These are phyloP conservation scores for Plenodomus lindquistii DNA, from an alignment of 2,329 filamentous ascomycete species.

Conservation along the genomic window DNA sequence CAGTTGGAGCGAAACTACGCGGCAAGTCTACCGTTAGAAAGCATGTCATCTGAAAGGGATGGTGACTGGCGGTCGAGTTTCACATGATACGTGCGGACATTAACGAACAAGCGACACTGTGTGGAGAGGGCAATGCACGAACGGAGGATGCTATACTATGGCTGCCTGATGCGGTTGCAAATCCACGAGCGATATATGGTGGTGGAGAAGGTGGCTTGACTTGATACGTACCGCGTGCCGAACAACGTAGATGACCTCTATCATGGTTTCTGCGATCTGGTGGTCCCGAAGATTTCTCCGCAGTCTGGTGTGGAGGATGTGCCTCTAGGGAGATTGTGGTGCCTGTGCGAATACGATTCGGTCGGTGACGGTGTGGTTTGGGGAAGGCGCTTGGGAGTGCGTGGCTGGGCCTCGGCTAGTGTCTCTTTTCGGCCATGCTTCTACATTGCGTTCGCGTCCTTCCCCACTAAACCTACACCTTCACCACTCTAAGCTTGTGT, in stretches of 20 bases:
- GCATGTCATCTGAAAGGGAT: constrained; percentile 15
- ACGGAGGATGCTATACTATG: constrained; percentile 4
- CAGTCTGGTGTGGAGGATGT: background rate
- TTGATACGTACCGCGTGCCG: constrained; percentile 55
- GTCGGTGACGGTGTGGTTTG: constrained; percentile 2
- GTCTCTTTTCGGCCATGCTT: constrained; percentile 4
- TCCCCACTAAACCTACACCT: background rate
- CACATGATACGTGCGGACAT: constrained; percentile 8
- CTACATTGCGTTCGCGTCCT: background rate
- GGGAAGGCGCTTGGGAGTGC: constrained; percentile 5
- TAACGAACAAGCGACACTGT: constrained; percentile 3
- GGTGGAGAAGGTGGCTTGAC: constrained; percentile 9
- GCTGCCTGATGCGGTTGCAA: constrained; percentile 11
- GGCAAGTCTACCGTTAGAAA: constrained; percentile 21
- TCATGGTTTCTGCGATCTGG: constrained; percentile 25
- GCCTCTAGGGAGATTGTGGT: constrained; percentile 3
- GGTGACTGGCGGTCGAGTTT: constrained; percentile 8
- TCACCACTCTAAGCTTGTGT: too few species aligned
- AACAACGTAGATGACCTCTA: constrained; percentile 56
- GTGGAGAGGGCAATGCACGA: constrained; percentile 8
- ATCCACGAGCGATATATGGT: constrained; percentile 11
- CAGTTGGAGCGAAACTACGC: constrained; percentile 83
- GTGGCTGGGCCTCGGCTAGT: constrained; percentile 16
- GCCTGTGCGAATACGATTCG: constrained; percentile 10
- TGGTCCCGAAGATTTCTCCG: constrained; percentile 2